A percentile compares a stretch with the other conserved stretches of the same genome.
Conservation (phyloP, 306 rosid species). For the Leucaena leucocephala region DNA sequence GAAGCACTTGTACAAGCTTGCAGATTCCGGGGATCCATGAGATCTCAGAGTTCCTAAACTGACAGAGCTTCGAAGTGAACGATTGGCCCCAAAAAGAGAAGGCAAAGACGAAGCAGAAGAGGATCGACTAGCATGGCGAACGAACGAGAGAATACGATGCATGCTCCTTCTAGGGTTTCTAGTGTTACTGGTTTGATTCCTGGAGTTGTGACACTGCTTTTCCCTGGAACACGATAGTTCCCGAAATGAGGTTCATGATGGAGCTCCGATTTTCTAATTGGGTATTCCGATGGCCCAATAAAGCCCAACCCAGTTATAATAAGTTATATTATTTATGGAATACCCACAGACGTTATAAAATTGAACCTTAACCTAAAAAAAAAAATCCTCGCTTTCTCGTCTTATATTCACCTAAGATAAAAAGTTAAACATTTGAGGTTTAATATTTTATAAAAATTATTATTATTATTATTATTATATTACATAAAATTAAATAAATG, state of each 20-base stretch:
- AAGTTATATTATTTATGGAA: no score
- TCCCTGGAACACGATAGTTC: neutral
- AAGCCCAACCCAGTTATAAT: no score
- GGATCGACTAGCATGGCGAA: conserved; percentile 17
- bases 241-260: neutral
- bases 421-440: no score
- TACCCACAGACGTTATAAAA: no score
- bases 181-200: neutral
- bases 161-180: conserved; percentile 4
- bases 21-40: neutral
- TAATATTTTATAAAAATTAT: no score
- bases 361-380: no score
- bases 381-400: no score
- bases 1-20: neutral
- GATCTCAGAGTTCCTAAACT: neutral
- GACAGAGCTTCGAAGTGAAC: conserved; percentile 16
- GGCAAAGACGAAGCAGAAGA: conserved; percentile 14
- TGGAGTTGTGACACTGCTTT: neutral
- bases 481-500: no score
- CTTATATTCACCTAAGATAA: no score
- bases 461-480: no score
- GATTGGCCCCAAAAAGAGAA: conserved; percentile 6
- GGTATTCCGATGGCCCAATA: neutral
- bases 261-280: neutral
- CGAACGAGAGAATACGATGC: conserved; percentile 31